phyloP scores from a whole-genome alignment of 140 eudicot genomes.

The Bidens hawaiensis region DNA sequence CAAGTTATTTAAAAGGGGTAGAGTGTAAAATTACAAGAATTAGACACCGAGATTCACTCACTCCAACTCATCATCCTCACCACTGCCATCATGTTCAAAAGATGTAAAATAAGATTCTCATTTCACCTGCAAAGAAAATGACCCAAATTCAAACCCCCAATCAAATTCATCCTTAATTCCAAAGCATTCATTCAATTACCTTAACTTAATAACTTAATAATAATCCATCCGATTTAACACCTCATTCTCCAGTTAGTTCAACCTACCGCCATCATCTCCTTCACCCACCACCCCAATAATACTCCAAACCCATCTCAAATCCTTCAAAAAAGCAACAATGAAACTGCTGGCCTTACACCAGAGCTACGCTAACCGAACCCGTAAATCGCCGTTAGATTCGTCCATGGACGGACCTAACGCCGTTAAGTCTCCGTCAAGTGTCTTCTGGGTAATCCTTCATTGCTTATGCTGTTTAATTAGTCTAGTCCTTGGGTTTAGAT shows the following conservation, averaged over 20 bases:
- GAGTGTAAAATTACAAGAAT: not conserved
- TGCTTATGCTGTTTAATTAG: slow-evolving; percentile 81
- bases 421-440: slow-evolving; percentile 61
- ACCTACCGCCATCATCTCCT: slow-evolving; percentile 35
- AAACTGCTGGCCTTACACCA: slow-evolving; percentile 75
- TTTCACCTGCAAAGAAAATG: slow-evolving; percentile 27
- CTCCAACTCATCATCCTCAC: not conserved
- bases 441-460: slow-evolving; percentile 73
- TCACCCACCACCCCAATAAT: slow-evolving; percentile 18
- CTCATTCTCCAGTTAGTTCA: slow-evolving; percentile 31
- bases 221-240: slow-evolving; percentile 26
- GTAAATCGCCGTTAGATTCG: slow-evolving; percentile 52
- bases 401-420: slow-evolving; percentile 36
- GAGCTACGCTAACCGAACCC: slow-evolving; percentile 52
- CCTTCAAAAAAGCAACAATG: slow-evolving; percentile 12
- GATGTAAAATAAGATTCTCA: slow-evolving; percentile 11
- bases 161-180: slow-evolving; percentile 24
- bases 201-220: too few relatives aligned
- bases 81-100: slow-evolving; percentile 24
- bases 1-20: not conserved
- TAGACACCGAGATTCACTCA: slow-evolving; percentile 10
- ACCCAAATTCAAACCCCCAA: slow-evolving; percentile 16
- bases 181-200: slow-evolving; percentile 36
- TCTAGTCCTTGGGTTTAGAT: slow-evolving; percentile 84
- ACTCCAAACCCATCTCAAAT: slow-evolving; percentile 3